Evolutionary conservation across 495 filamentous ascomycete genomes (phyloP).

Genomic region (Rostrohypoxylon terebratum): DNA sequence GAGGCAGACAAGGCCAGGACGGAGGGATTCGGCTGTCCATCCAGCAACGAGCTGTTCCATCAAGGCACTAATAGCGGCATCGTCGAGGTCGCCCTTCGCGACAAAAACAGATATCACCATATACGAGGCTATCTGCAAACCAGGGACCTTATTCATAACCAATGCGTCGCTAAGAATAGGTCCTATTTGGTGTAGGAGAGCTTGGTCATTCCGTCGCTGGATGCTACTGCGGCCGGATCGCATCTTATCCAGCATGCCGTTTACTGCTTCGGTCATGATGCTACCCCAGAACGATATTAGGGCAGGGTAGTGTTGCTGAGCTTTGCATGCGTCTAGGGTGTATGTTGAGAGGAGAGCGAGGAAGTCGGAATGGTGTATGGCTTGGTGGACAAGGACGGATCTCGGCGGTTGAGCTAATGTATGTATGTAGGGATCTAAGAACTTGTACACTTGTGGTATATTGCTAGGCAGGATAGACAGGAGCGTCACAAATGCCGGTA

Average conservation of each 20-base stretch:
- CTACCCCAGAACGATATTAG: constrained; percentile 90
- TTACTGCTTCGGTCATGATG: constrained; percentile 81
- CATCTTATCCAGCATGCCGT: constrained; percentile 79
- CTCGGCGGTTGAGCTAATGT: constrained; percentile 79
- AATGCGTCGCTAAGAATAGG: constrained; percentile 82
- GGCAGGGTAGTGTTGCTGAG: constrained; percentile 76
- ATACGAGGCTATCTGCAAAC: constrained; percentile 85
- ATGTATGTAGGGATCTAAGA: constrained; percentile 84
- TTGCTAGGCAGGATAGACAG: constrained; percentile 82
- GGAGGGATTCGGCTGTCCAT: constrained; percentile 76
- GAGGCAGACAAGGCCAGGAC: constrained; percentile 82
- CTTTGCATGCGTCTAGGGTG: constrained; percentile 73
- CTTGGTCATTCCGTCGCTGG: constrained; percentile 79
- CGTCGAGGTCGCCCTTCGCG: constrained; percentile 79
- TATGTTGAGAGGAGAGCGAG: constrained; percentile 79
- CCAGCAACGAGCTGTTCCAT: constrained; percentile 86
- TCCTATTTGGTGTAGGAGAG: constrained; percentile 77
- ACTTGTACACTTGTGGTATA: constrained; percentile 79
- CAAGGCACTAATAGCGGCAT: constrained; percentile 77
- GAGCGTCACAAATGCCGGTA: constrained; percentile 81
- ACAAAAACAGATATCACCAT: constrained; percentile 89
- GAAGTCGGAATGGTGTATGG: constrained; percentile 76
- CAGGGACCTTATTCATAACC: constrained; percentile 74
- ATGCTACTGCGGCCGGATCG: constrained; percentile 75
- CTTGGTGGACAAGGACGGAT: constrained; percentile 81